Base-by-base conservation (phyloP, 805 yeast species). In the Ogataea zsoltii region DNA sequence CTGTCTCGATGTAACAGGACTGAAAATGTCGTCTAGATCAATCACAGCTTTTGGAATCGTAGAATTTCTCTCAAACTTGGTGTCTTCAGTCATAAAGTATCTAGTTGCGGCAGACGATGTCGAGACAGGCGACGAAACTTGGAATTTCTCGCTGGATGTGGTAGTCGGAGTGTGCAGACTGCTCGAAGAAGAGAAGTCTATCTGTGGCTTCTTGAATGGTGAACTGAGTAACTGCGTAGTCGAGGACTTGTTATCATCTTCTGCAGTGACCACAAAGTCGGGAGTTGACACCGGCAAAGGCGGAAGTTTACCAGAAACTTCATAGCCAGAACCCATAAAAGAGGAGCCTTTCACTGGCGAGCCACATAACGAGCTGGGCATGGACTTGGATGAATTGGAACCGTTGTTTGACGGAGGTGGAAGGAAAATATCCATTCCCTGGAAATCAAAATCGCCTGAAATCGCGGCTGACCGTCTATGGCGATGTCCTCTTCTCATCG, bases 401-500 rank as follows among this genome's bases (percentile, higher is more conserved):
- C 33, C 19, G 13, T 16, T 25, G 19, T 14, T 33, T n/a, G 23
- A n/a, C 17, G 53, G 43, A 16, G 54, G 59, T 18, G 53, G 58
- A 16, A 51, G 57, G 11, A 60, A 39, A 6, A 60, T 36, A 3
- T 55, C 51, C 43, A 57, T 42, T 31, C 57, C 65, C 43, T 50
- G 58, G 28, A 63, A 41, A 55, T 86, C 94, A 60, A 88, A 85
- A 61, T 89, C 96, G 3, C 94, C 94, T 7, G 94, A 85, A 6
- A 89, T 83, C 0, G 96, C 96, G 17, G 92, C 90, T 0, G 96
- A 88, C 42, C 96, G 70, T 57, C 88, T 79, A 58, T 89, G 96
- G 36, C 87, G 78, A 66, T 89, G 96, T 1, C 82, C 79, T 51
- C 79, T 69, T 57, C 69, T 69, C 36, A 50, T 26, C 14, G 62